phyloP scores from a whole-genome alignment of 1,284 basidiomycete species.

The Microbotryomycetes sp. region DNA sequence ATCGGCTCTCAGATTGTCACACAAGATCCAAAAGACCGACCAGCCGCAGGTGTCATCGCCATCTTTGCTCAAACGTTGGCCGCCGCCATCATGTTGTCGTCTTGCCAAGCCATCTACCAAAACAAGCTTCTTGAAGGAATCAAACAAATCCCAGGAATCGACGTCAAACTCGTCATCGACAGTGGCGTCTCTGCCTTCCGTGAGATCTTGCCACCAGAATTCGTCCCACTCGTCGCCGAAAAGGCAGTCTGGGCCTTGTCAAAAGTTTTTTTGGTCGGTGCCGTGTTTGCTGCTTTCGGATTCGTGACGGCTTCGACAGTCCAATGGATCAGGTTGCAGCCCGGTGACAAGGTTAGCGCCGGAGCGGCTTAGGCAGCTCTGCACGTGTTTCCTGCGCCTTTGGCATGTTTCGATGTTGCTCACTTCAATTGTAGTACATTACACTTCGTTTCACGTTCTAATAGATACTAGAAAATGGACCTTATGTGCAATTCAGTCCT shows the following conservation, averaged over 20 bases:
- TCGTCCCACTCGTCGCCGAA: not conserved
- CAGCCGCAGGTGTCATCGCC: not conserved
- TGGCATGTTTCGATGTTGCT: no score
- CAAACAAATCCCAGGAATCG: not conserved
- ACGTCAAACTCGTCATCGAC: not conserved
- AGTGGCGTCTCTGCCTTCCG: not conserved
- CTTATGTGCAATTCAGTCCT: no score
- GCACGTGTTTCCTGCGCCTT: no score
- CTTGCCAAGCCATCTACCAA: not conserved
- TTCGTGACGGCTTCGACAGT: not conserved
- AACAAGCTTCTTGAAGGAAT: constrained; percentile 2
- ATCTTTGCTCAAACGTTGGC: constrained; percentile 2
- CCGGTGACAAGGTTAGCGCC: not conserved
- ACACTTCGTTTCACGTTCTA: no score
- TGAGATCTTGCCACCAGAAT: not conserved
- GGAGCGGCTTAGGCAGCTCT: not conserved
- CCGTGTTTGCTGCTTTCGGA: not conserved
- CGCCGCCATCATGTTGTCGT: not conserved
- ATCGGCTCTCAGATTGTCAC: not conserved
- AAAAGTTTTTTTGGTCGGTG: not conserved
- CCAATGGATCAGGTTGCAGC: not conserved
- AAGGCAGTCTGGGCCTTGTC: not conserved
- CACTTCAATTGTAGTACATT: no score
- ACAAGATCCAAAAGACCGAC: not conserved
- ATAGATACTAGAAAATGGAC: no score